phyloP scores from a whole-genome alignment of 192 early-diverging fungal species.

The Coemansia sp. region DNA sequence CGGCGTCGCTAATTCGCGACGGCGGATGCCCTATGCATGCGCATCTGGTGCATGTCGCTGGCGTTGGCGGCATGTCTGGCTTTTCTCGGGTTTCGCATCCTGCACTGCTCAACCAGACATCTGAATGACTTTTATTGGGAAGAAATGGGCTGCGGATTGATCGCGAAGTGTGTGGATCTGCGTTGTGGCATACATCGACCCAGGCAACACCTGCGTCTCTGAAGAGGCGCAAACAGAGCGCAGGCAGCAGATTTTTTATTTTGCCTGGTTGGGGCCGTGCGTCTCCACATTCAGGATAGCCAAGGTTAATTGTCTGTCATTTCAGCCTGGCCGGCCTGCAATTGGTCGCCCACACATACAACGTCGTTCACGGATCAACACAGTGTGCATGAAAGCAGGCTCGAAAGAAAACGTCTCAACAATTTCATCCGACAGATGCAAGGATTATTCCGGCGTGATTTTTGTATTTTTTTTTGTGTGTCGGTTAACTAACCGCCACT shows the following conservation, averaged over 20 bases:
- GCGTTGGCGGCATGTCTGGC: background rate
- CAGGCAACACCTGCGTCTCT: background rate
- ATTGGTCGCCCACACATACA: background rate
- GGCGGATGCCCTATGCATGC: background rate
- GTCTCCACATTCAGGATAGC: background rate
- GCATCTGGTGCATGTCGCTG: background rate
- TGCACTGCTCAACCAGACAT: background rate
- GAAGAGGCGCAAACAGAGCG: background rate
- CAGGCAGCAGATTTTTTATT: background rate
- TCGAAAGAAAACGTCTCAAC: background rate
- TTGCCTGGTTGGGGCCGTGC: background rate
- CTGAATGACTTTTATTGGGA: background rate
- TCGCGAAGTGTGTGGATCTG: background rate
- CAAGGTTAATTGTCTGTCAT: background rate
- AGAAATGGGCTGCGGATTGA: background rate
- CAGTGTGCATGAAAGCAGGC: background rate
- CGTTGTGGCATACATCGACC: background rate
- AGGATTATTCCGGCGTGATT: background rate
- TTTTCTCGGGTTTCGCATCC: background rate
- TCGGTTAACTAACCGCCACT: background rate
- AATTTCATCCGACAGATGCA: background rate
- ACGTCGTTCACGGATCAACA: background rate
- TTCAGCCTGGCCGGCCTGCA: background rate
- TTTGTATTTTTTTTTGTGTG: background rate
- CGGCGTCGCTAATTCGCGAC: background rate